A percentile compares a stretch with the other conserved stretches of the same genome.
These are phyloP conservation scores for Penicillium egyptiacum DNA, from an alignment of 495 filamentous ascomycete species.

Conservation along the genomic window DNA sequence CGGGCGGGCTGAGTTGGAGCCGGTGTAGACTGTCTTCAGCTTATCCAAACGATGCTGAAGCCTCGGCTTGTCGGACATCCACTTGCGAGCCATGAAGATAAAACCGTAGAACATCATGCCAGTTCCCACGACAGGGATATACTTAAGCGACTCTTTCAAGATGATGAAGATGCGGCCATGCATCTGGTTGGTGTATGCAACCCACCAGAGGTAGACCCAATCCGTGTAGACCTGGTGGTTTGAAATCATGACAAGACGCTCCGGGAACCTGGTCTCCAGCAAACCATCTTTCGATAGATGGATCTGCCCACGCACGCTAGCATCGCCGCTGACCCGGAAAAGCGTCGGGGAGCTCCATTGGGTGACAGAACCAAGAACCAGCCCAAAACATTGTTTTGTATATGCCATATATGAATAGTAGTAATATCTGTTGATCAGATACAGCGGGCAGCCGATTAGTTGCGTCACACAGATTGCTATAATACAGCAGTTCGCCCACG, in stretches of 20 bases:
- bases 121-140: slow-evolving; percentile 60
- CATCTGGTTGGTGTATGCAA: slow-evolving; percentile 62
- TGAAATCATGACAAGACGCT: slow-evolving; percentile 62
- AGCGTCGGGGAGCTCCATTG: slow-evolving; percentile 62
- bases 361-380: slow-evolving; percentile 59
- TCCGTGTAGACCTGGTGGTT: slow-evolving; percentile 74
- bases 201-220: slow-evolving; percentile 73
- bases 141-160: slow-evolving; percentile 66
- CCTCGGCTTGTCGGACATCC: slow-evolving; percentile 61
- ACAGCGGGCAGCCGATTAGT: slow-evolving; percentile 57
- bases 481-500: slow-evolving; percentile 64
- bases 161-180: slow-evolving; percentile 71
- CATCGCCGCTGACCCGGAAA: slow-evolving; percentile 62
- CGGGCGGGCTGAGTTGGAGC: slow-evolving; percentile 50
- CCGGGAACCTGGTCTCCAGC: slow-evolving; percentile 57
- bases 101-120: slow-evolving; percentile 71
- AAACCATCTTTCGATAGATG: slow-evolving; percentile 53
- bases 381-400: slow-evolving; percentile 62
- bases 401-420: slow-evolving; percentile 67
- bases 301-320: slow-evolving; percentile 58
- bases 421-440: slow-evolving; percentile 57
- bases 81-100: slow-evolving; percentile 69
- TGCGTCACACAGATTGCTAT: slow-evolving; percentile 55
- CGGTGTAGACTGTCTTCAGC: slow-evolving; percentile 52
- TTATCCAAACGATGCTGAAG: slow-evolving; percentile 60